These are phyloP conservation scores for Pyricularia pennisetigena DNA, from an alignment of 2,329 filamentous ascomycete genomes.

Conservation along the genomic window DNA sequence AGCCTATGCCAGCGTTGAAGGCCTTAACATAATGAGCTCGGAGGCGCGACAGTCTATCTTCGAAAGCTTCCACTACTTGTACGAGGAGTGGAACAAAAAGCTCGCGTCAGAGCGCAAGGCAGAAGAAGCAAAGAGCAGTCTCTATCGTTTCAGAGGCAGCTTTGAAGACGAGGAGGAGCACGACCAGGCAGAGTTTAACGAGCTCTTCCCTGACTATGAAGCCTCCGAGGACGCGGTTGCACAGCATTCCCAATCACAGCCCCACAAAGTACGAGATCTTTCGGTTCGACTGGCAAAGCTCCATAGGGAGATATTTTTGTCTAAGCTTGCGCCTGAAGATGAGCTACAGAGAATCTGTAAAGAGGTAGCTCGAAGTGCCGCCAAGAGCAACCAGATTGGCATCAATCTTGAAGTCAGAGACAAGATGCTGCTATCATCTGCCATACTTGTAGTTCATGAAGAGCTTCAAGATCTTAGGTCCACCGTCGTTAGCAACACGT, in stretches of 20 bases:
- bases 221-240: constrained; percentile 31
- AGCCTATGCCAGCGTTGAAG: constrained; percentile 36
- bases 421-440: constrained; percentile 51
- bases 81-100: constrained; percentile 69
- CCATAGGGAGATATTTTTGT: constrained; percentile 45
- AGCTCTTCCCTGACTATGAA: constrained; percentile 74
- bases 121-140: constrained; percentile 60
- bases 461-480: constrained; percentile 26
- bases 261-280: constrained; percentile 36
- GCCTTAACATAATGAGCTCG: constrained; percentile 26
- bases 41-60: constrained; percentile 46
- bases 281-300: constrained; percentile 52
- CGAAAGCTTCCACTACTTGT: constrained; percentile 61
- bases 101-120: constrained; percentile 68
- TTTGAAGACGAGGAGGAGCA: constrained; percentile 66
- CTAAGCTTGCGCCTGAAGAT: constrained; percentile 25
- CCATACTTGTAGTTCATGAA: constrained; percentile 56
- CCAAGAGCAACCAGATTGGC: background rate
- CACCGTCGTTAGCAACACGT: constrained; percentile 27
- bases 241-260: background rate
- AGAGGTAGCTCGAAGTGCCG: background rate
- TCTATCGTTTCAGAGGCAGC: constrained; percentile 78
- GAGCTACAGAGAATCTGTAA: constrained; percentile 35
- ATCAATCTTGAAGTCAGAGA: constrained; percentile 22
- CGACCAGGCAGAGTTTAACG: constrained; percentile 64